Conservation (phyloP, 371 early-diverging fungal species). For the Mucor velutinosus region DNA sequence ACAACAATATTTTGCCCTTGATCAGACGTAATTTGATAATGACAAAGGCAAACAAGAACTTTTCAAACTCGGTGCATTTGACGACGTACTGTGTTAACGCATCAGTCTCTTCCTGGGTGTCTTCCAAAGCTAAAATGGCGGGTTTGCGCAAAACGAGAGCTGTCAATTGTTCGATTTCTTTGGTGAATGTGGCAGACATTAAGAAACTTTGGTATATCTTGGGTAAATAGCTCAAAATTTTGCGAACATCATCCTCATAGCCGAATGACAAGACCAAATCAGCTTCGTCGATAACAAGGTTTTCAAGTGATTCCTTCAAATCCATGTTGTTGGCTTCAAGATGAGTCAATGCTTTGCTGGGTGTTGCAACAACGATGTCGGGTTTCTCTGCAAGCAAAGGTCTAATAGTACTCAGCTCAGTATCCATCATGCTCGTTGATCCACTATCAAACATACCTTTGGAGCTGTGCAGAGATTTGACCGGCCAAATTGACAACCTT, state of each 20-base stretch:
- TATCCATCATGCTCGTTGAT: not conserved
- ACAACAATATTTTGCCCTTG: slow-evolving; percentile 89
- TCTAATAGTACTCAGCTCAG: slow-evolving; percentile 31
- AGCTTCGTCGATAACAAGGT: slow-evolving; percentile 94
- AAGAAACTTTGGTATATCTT: slow-evolving; percentile 87
- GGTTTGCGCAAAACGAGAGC: slow-evolving; percentile 86
- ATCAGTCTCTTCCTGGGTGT: slow-evolving; percentile 65
- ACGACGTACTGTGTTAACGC: slow-evolving; percentile 79
- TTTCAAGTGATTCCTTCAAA: slow-evolving; percentile 68
- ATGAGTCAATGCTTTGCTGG: slow-evolving; percentile 76
- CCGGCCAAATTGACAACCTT: slow-evolving; percentile 75
- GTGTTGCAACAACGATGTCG: slow-evolving; percentile 85
- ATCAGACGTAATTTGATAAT: slow-evolving; percentile 89
- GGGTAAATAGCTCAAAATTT: slow-evolving; percentile 72
- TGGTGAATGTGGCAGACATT: slow-evolving; percentile 88
- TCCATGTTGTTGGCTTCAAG: slow-evolving; percentile 64
- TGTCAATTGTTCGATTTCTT: slow-evolving; percentile 84
- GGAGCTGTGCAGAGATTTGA: slow-evolving; percentile 61
- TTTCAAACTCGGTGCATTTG: slow-evolving; percentile 80
- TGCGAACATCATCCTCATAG: slow-evolving; percentile 82
- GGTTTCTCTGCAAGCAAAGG: slow-evolving; percentile 84
- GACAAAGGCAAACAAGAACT: slow-evolving; percentile 88
- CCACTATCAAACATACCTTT: slow-evolving; percentile 51
- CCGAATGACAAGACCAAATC: slow-evolving; percentile 94
- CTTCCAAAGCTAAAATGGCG: slow-evolving; percentile 79